Conservation (phyloP, 2,329 filamentous ascomycete genomes). For the Cladosporium sp. region DNA sequence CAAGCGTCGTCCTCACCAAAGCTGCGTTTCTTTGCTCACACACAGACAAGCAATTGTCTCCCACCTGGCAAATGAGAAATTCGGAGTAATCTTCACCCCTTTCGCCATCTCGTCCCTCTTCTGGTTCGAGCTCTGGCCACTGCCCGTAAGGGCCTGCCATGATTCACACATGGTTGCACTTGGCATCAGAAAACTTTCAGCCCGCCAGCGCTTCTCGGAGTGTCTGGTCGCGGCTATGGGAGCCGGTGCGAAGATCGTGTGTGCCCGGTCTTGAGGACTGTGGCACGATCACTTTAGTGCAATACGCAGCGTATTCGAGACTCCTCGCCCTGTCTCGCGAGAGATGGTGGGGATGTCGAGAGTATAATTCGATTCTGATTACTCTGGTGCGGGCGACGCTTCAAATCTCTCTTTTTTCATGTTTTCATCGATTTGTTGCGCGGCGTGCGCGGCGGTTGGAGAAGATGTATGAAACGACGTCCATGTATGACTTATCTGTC, state of each 20-base stretch:
- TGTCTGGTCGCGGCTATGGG: conserved; percentile 62
- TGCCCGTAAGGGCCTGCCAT: conserved; percentile 86
- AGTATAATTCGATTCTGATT: conserved; percentile 89
- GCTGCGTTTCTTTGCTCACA: conserved; percentile 96
- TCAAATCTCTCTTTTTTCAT: conserved; percentile 46
- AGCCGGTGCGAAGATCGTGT: conserved; percentile 93
- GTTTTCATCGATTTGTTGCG: too few species aligned
- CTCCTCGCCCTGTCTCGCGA: conserved; percentile 12
- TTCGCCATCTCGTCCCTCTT: conserved; percentile 16
- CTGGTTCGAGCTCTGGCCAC: conserved; percentile 42
- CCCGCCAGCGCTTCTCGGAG: conserved; percentile 33
- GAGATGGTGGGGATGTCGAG: conserved; percentile 34
- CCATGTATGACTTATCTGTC: too few species aligned
- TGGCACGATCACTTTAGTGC: conserved; percentile 71
- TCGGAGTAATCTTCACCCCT: conserved; percentile 86
- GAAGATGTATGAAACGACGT: too few species aligned
- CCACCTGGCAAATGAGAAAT: conserved; percentile 84
- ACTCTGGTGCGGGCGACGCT: conserved; percentile 79
- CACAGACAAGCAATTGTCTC: conserved; percentile 47
- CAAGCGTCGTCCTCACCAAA: conserved; percentile 82
- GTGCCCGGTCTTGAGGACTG: conserved; percentile 35
- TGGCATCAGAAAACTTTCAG: conserved; percentile 83
- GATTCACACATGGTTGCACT: conserved; percentile 70
- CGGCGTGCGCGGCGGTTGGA: too few species aligned
- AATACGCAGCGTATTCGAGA: conserved; percentile 77